Base-by-base conservation (phyloP, 2,329 filamentous ascomycete genomes). In the Aspergillus uvarum region DNA sequence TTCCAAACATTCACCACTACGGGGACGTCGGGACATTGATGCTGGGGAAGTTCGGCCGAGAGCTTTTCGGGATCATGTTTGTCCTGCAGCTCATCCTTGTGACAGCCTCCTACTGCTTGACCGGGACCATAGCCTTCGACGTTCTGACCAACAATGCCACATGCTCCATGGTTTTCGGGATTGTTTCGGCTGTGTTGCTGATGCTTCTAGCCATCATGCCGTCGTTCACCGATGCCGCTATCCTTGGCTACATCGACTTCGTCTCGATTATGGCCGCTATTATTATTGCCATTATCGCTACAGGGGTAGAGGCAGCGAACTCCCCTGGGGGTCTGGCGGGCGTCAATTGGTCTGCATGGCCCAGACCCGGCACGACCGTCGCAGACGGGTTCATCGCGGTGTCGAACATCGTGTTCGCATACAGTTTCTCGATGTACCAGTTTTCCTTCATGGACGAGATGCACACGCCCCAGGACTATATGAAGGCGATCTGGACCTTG, bases 51-150 rank as follows among this genome's bases (percentile, higher is more conserved):
- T 72, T 77, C 51, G 78, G 76, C 10, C 77, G 24, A 1, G 78
- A 63, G 75, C 78, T 64, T 62, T 80, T 61, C 7, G 68, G 75
- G 21, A 71, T 72, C 32, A 70, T 69, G 59, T 80, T 80, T 76
- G 76, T 80, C 59, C 71, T 73, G 12, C 70, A 77, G 26, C 74
- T 81, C 42, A 69, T 78, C 10, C 71, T 80, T 21, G 66, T 80
- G 5, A 76, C 77, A 2, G 79, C 77, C 38, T 79, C 76, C 2
- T 78, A 80, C 63, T 76, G 76, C 55, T 62, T 80, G 54, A 80
- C 79, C 6, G 79, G 79, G 8, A 79, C 79, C 6, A 80, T 80
- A 59, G 78, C 78, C 2, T 80, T 72, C 59, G 72, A 77, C 51
- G 67, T 69, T 53, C 79, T 81, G 55, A 74, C 76, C 59, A 66